Conservation (phyloP, 2,329 filamentous ascomycete genomes). For the Didymella keratinophila region DNA sequence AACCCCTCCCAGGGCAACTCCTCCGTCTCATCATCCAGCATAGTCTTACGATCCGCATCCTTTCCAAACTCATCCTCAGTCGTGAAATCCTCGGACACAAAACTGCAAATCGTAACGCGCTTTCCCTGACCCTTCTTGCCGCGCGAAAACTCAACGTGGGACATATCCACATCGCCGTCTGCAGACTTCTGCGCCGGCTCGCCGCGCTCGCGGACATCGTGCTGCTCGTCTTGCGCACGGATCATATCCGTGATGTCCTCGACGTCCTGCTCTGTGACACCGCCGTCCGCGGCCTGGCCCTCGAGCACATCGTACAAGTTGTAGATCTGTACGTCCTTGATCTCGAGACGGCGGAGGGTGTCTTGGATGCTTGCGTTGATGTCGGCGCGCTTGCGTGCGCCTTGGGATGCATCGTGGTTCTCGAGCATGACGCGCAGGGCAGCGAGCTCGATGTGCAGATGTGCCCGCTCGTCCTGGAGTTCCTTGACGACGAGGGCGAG, state of each 20-base stretch:
- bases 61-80: conserved; percentile 33
- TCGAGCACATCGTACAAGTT: conserved; percentile 83
- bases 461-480: conserved; percentile 78
- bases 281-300: conserved; percentile 70
- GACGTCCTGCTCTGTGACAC: conserved; percentile 53
- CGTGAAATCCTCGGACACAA: conserved; percentile 41
- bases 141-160: conserved; percentile 36
- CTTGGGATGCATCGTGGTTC: conserved; percentile 66
- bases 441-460: conserved; percentile 75
- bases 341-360: conserved; percentile 70
- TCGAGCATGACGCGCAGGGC: conserved; percentile 67
- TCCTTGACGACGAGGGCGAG: conserved; percentile 85
- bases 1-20: conserved; percentile 53
- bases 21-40: conserved; percentile 38
- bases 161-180: conserved; percentile 15
- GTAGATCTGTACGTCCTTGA: conserved; percentile 82
- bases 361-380: conserved; percentile 68
- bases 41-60: conserved; percentile 11
- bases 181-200: background rate
- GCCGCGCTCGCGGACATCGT: background rate
- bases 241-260: conserved; percentile 60
- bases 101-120: conserved; percentile 50
- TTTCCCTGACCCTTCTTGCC: conserved; percentile 45
- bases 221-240: conserved; percentile 47
- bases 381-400: conserved; percentile 68